phyloP scores from a whole-genome alignment of 2,329 filamentous ascomycete species.

The Claviceps cyperi region DNA sequence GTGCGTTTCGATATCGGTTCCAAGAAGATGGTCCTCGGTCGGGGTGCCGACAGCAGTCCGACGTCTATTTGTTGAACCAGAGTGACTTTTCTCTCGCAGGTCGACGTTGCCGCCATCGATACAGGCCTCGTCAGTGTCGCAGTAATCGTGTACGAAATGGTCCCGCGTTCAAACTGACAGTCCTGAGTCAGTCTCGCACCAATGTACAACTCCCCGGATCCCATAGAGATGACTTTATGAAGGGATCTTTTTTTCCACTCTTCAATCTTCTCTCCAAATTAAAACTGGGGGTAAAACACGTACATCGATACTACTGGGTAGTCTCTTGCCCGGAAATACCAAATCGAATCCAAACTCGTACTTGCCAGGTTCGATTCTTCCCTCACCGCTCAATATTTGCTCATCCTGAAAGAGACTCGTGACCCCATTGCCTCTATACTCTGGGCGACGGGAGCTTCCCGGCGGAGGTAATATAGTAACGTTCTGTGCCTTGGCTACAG shows the following conservation, averaged over 20 bases:
- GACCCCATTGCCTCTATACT: constrained; percentile 62
- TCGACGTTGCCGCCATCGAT: constrained; percentile 65
- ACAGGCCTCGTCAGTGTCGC: constrained; percentile 82
- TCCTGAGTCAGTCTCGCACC: not conserved
- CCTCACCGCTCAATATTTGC: constrained; percentile 64
- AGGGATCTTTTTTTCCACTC: no score
- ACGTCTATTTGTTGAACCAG: constrained; percentile 77
- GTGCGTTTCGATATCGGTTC: constrained; percentile 68
- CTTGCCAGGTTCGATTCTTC: constrained; percentile 55
- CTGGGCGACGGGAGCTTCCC: constrained; percentile 25
- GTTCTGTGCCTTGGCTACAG: constrained; percentile 35
- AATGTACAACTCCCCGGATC: no score
- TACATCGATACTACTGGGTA: constrained; percentile 94
- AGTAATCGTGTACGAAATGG: constrained; percentile 80
- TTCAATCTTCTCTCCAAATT: no score
- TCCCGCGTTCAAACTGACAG: constrained; percentile 79
- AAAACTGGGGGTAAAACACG: constrained; percentile 19
- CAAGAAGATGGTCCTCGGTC: constrained; percentile 69
- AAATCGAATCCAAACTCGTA: constrained; percentile 72
- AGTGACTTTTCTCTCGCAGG: constrained; percentile 67
- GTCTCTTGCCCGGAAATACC: constrained; percentile 49
- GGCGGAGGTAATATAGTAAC: constrained; percentile 26
- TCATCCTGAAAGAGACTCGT: constrained; percentile 76
- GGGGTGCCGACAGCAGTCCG: constrained; percentile 56
- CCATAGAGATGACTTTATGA: no score